Percentiles rank a stretch among this genome's conserved stretches.
phyloP scores from a whole-genome alignment of 805 yeast species.

The Diddensiella transvaalensis region DNA sequence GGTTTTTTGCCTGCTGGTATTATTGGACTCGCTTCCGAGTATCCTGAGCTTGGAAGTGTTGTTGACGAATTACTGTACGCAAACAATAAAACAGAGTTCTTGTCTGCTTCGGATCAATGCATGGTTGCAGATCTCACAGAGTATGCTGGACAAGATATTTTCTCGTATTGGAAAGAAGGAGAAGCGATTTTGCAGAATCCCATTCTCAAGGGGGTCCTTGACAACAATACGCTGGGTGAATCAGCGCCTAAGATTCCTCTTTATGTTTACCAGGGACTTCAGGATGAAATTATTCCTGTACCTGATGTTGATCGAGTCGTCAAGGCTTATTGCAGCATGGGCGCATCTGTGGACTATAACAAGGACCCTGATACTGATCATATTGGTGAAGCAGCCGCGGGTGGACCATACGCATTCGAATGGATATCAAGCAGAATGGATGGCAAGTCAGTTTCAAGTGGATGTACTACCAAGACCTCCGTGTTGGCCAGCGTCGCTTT shows the following conservation, averaged over 20 bases:
- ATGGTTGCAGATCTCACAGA: constrained; percentile 12
- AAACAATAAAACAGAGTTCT: constrained; percentile 16
- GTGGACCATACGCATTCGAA: constrained; percentile 13
- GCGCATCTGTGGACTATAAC: constrained; percentile 17
- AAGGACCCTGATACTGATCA: constrained; percentile 16
- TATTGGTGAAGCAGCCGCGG: constrained; percentile 13
- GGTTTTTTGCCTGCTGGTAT: constrained; percentile 27
- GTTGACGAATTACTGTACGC: constrained; percentile 7
- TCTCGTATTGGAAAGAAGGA: constrained; percentile 21
- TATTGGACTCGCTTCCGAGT: constrained; percentile 25
- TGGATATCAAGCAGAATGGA: constrained; percentile 15
- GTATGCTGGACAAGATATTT: constrained; percentile 20
- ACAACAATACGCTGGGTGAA: constrained; percentile 21
- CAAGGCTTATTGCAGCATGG: constrained; percentile 17
- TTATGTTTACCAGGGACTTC: constrained; percentile 25
- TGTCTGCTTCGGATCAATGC: constrained; percentile 25
- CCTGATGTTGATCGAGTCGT: constrained; percentile 19
- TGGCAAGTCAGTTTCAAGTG: constrained; percentile 8
- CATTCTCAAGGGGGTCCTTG: constrained; percentile 12
- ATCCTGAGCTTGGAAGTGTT: constrained; percentile 11
- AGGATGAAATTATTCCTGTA: constrained; percentile 23
- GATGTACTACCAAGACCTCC: constrained; percentile 15
- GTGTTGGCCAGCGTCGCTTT: background rate
- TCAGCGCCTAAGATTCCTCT: constrained; percentile 23
- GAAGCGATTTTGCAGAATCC: constrained; percentile 17